These are phyloP conservation scores for Coccomyxa sp. DNA, from an alignment of 139 green algal genomes.

Conservation along the genomic window DNA sequence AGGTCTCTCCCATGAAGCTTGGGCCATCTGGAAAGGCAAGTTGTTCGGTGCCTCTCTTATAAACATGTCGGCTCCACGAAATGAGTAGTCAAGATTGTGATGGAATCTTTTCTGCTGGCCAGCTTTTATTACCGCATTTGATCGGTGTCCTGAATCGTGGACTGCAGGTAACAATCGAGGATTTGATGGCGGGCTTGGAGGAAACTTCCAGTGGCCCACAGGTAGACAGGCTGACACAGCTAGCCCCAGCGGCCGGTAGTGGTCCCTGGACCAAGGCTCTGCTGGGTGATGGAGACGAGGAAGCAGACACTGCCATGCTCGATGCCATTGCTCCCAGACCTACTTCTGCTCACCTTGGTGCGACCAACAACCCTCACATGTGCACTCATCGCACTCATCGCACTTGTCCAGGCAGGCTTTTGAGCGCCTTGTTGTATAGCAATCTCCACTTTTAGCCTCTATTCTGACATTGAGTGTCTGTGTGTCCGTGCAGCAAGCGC, in stretches of 20 bases:
- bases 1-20: neutral
- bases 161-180: neutral
- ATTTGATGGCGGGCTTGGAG: neutral
- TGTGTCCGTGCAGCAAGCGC: too few relatives aligned
- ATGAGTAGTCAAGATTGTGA: neutral
- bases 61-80: neutral
- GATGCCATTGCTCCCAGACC: neutral
- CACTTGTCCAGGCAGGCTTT: too few relatives aligned
- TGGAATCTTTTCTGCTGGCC: neutral
- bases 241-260: neutral
- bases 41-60: neutral
- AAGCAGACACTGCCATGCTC: neutral
- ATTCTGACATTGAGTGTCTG: too few relatives aligned
- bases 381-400: neutral
- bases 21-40: neutral
- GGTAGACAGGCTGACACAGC: neutral
- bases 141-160: neutral
- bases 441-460: too few relatives aligned
- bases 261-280: neutral
- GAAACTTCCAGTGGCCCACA: too few relatives aligned
- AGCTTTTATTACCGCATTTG: neutral
- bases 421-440: too few relatives aligned
- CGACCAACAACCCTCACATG: neutral
- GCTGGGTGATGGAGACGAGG: neutral
- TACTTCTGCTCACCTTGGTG: neutral